Percentiles rank a stretch among this genome's conserved stretches.
Conservation (phyloP, 495 filamentous ascomycete species). For the Penicillium alfredii region DNA sequence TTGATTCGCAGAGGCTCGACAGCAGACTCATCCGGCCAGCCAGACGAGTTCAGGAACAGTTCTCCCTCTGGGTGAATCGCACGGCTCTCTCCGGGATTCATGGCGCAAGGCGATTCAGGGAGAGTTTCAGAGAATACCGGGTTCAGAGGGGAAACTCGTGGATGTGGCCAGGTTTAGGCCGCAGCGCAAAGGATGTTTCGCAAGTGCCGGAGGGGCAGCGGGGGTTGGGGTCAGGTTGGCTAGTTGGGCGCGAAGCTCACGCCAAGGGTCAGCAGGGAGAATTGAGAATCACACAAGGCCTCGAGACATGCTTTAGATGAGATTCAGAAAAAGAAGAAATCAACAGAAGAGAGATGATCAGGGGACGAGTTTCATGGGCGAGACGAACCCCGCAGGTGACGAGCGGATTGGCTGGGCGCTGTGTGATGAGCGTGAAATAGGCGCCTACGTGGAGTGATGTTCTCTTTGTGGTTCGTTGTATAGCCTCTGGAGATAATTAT, state of each 20-base stretch:
- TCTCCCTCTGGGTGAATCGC: slow-evolving; percentile 61
- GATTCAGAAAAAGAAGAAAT: not conserved
- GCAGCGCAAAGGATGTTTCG: too few species aligned
- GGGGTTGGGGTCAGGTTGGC: too few species aligned
- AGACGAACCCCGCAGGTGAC: slow-evolving; percentile 1
- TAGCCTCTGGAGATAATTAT: not conserved
- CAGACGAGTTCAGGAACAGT: slow-evolving; percentile 60
- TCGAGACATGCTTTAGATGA: too few species aligned
- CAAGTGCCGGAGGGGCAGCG: slow-evolving; percentile 8
- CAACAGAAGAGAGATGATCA: slow-evolving; percentile 5
- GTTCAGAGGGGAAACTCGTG: slow-evolving; percentile 3
- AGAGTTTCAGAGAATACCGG: slow-evolving; percentile 10
- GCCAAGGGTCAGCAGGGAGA: slow-evolving; percentile 9
- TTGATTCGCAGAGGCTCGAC: slow-evolving; percentile 82
- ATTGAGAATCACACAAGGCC: slow-evolving; percentile 5
- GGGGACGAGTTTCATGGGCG: not conserved
- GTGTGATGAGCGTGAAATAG: too few species aligned
- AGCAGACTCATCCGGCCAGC: slow-evolving; percentile 53
- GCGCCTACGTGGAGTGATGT: not conserved
- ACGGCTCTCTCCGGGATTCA: slow-evolving; percentile 39
- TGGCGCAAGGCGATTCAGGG: slow-evolving; percentile 14
- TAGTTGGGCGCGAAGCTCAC: too few species aligned
- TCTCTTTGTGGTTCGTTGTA: not conserved
- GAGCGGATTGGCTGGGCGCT: too few species aligned
- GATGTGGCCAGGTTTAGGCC: slow-evolving; percentile 10